Evolutionary conservation across 176 grass and related monocot genomes (phyloP).

Genomic region (Avena atlantica): DNA sequence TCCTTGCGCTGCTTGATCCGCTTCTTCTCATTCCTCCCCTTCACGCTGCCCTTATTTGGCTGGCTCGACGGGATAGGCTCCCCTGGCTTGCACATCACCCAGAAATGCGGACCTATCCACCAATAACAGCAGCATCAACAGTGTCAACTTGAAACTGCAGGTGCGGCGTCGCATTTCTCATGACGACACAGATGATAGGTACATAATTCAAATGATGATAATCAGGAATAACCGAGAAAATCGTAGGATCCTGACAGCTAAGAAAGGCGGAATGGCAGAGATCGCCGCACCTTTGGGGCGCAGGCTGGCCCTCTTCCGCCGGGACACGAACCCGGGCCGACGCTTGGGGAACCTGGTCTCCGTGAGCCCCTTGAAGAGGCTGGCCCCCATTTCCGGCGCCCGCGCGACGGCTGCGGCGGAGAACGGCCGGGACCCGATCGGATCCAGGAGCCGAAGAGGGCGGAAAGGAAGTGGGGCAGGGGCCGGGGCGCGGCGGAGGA

Average conservation of each 20-base stretch:
- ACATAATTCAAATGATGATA: background rate
- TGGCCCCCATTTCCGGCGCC: constrained; percentile 43
- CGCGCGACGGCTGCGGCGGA: constrained; percentile 47
- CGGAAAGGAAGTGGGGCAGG: constrained; percentile 9
- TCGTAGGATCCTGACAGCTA: background rate
- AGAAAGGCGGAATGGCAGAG: background rate
- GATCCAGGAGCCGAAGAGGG: constrained; percentile 41
- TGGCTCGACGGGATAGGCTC: constrained; percentile 54
- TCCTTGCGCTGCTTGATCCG: constrained; percentile 64
- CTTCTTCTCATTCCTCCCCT: constrained; percentile 67
- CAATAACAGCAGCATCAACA: constrained; percentile 10
- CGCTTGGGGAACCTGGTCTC: constrained; percentile 74
- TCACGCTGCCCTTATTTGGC: constrained; percentile 55
- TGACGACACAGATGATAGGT: background rate
- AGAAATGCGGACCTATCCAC: constrained; percentile 40
- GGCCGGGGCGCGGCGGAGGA: background rate
- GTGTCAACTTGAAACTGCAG: background rate
- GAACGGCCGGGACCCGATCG: constrained; percentile 49
- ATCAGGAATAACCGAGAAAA: background rate
- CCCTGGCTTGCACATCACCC: constrained; percentile 57
- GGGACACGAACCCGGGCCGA: constrained; percentile 66
- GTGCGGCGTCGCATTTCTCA: background rate
- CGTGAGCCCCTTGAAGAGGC: constrained; percentile 59
- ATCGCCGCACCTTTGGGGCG: constrained; percentile 63
- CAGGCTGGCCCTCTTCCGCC: constrained; percentile 80